Evolutionary conservation across 257 asterid genomes (phyloP), one percentile per base, ranked within the genome.

Genomic region (Jaltomata sinuosa): DNA sequence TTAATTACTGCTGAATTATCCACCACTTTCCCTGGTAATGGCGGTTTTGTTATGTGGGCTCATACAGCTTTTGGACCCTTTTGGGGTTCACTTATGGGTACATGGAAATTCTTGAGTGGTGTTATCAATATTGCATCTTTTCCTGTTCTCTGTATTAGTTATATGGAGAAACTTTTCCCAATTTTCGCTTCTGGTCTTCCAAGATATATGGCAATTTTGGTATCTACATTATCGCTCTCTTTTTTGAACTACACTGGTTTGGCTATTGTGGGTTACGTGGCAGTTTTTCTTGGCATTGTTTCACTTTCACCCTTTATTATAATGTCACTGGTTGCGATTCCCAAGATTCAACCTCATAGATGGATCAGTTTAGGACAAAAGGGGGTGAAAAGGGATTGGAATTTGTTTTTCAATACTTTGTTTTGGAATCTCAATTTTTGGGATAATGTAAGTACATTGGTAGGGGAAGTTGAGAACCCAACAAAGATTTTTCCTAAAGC

Each of bases 401-500:
- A 80, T 2, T 57, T 91, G 54, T 94, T 87, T 86, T 93, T 91
- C 86, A 93, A 94, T 54, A 90, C 98, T 3, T 82, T 94, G 76
- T 94, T 94, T 50, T 92, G 95, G 97, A 94, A 94, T 82, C 82
- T 94, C 62, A 93, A 94, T 79, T 93, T 91, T 68, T 94, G 98
- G 96, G 98, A 93, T 55, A 94, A 90, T 74, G 93, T 91, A 1
- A 92, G 97, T 81, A 93, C 97, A 9, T 85, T 94, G 88, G 97
- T 96, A 0, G 94, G 94, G 0, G 98, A 94, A 71, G 98, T 94
- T n/a, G 94, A 91, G 0, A 80, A 89, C 50, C 98, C 98, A 0
- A 71, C 81, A 6, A 92, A 85, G 80, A 92, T 91, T 0, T 94
- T 90, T 71, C 97, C 97, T 0, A 61, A 69, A 29, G 97, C 97